phyloP scores from a whole-genome alignment of 2,329 filamentous ascomycete species.

The Botrytis porri region DNA sequence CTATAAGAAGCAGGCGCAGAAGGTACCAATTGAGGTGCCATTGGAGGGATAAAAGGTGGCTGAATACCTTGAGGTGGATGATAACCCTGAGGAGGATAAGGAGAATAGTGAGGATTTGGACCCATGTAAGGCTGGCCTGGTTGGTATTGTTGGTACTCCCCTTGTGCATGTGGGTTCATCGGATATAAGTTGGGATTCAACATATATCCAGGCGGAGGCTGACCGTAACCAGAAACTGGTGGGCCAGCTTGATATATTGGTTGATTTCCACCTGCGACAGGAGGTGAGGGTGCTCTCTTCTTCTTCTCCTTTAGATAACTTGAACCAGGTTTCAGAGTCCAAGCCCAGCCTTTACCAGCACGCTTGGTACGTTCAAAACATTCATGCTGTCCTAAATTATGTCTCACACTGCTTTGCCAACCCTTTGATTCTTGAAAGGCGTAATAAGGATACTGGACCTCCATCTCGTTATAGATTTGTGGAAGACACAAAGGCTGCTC shows the following conservation, averaged over 20 bases:
- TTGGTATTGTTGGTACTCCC: slow-evolving; percentile 22
- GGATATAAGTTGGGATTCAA: slow-evolving; percentile 31
- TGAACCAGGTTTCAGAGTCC: slow-evolving; percentile 51
- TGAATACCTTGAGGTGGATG: slow-evolving; percentile 19
- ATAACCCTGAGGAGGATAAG: slow-evolving; percentile 18
- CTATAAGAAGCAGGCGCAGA: slow-evolving; percentile 32
- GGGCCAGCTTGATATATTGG: slow-evolving; percentile 34
- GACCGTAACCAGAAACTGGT: slow-evolving; percentile 23
- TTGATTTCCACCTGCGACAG: slow-evolving; percentile 34
- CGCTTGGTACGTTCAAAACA: slow-evolving; percentile 54
- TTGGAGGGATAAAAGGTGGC: slow-evolving; percentile 23
- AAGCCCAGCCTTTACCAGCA: slow-evolving; percentile 55
- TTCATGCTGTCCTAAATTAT: slow-evolving; percentile 56
- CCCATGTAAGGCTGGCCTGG: slow-evolving; percentile 30
- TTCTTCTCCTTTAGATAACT: slow-evolving; percentile 58
- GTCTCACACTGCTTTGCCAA: slow-evolving; percentile 62
- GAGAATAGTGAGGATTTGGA: slow-evolving; percentile 20
- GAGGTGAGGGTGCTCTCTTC: slow-evolving; percentile 42
- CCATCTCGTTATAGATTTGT: slow-evolving; percentile 58
- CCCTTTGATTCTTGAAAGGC: slow-evolving; percentile 53
- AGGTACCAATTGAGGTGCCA: slow-evolving; percentile 30
- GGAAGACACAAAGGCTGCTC: slow-evolving; percentile 53
- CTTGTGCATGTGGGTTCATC: slow-evolving; percentile 26
- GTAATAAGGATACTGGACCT: slow-evolving; percentile 56
- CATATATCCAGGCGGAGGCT: slow-evolving; percentile 24